Conservation (phyloP, 108 stramenopile genomes). For the Cyclotella baltica region DNA sequence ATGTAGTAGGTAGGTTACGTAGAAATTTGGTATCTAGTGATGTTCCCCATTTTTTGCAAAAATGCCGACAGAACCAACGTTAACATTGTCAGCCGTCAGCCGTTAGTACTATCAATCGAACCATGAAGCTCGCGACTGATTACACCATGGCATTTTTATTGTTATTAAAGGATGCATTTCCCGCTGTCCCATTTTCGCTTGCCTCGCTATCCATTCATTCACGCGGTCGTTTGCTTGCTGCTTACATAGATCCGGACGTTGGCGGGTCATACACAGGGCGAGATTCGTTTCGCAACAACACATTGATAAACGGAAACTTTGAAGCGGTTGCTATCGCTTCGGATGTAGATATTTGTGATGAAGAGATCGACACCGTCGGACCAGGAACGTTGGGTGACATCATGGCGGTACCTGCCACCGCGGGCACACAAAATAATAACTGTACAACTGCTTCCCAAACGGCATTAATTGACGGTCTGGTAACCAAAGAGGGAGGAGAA, state of each 20-base stretch:
- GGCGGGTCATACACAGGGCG: not conserved
- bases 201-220: not conserved
- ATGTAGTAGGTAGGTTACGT: too few species aligned
- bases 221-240: not conserved
- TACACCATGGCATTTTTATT: not conserved
- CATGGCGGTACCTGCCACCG: conserved; percentile 56
- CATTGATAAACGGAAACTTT: not conserved
- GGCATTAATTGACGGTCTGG: conserved; percentile 48
- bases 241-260: conserved; percentile 1
- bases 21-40: too few species aligned
- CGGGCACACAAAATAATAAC: not conserved
- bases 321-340: not conserved
- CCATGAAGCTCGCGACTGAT: too few species aligned
- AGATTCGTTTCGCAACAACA: conserved; percentile 6
- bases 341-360: not conserved
- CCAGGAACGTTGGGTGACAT: conserved; percentile 83
- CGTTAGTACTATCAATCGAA: too few species aligned
- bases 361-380: conserved; percentile 36
- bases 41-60: too few species aligned
- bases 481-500: conserved; percentile 59
- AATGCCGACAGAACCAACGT: not conserved
- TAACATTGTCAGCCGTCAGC: too few species aligned
- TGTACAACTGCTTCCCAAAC: not conserved
- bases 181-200: not conserved
- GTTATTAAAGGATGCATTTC: not conserved